Evolutionary conservation across 176 grass and related monocot genomes (phyloP), one percentile per base, ranked within the genome.

Genomic region (Stipa capillata): DNA sequence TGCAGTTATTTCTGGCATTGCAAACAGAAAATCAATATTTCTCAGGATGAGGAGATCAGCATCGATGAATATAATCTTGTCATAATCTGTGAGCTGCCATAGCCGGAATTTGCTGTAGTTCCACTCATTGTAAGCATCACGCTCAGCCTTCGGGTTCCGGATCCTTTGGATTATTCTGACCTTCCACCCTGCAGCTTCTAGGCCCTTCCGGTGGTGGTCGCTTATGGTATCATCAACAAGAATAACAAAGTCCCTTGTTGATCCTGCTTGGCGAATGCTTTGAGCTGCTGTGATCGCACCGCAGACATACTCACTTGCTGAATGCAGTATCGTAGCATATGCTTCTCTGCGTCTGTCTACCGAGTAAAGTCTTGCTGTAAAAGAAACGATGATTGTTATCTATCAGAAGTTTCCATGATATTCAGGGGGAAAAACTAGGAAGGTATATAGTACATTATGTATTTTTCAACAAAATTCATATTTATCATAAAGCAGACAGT

Each of bases 261-360:
- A 97, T 36, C 94, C 94, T 18, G 91, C 91, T 78, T 90, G 91
- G 36, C 94, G 88, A 79, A 97, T 97, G 69, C 94, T 97, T 64
- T 93, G 94, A 49, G 94, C 94, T 29, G 91, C 94, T 34, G 91
- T 71, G n/a, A 97, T 97, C 5, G 94, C 94, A 62, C 94, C 94
- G 0, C 94, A 97, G 52, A 97, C 94, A 77, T 97, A 97, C 20
- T 83, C 82, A 14, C 90, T 85, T 35, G 94, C 94, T 6, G 94
- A 97, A 85, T 97, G 94, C 66, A 97, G 79, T 76, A 97, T 97
- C 4, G 94, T 97, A 24, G 91, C 94, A 49, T 94, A 97, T 40
- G 94, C 94, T 68, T 94, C 94, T 31, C 91, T 87, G 39, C 76
- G 78, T 27, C 88, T 69, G 24, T 87, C 86, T 18, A 91, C 91